phyloP scores from a whole-genome alignment of 2,329 filamentous ascomycete genomes.

The Metarhizium brunneum region DNA sequence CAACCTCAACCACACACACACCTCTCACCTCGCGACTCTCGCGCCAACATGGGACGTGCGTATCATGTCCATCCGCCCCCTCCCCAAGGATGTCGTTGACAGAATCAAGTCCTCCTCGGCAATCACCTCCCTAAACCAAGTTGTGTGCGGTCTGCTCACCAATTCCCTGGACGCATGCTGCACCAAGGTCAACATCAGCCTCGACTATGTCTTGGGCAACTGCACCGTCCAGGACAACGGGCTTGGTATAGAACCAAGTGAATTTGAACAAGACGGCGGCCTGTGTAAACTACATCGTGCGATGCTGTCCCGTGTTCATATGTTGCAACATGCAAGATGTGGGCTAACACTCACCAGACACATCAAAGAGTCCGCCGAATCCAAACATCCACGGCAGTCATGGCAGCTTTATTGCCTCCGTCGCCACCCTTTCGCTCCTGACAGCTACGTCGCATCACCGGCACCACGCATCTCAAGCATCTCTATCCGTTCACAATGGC shows the following conservation, averaged over 20 bases:
- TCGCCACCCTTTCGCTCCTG: constrained; percentile 68
- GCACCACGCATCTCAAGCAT: constrained; percentile 50
- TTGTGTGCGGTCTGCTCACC: constrained; percentile 62
- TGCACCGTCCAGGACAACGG: constrained; percentile 84
- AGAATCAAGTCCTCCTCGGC: constrained; percentile 80
- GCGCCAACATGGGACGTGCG: constrained; percentile 4
- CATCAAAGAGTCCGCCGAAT: constrained; percentile 56
- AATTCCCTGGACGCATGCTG: constrained; percentile 81
- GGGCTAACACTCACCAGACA: constrained; percentile 42
- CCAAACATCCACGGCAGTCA: constrained; percentile 51
- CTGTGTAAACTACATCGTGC: constrained; percentile 65
- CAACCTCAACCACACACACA: not conserved
- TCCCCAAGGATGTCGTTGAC: constrained; percentile 62
- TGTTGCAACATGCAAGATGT: not conserved
- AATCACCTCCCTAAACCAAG: constrained; percentile 65
- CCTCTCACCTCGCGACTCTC: not conserved
- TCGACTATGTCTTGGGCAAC: constrained; percentile 68
- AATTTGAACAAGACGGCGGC: constrained; percentile 63
- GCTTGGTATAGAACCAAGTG: constrained; percentile 59
- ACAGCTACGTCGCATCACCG: constrained; percentile 65
- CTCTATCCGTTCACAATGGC: constrained; percentile 62
- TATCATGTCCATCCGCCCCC: constrained; percentile 54
- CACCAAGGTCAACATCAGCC: constrained; percentile 54
- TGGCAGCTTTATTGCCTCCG: constrained; percentile 68
- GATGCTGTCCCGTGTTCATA: constrained; percentile 16